phyloP scores from a whole-genome alignment of 202 grass and related monocot species.

The Panicum hallii region DNA sequence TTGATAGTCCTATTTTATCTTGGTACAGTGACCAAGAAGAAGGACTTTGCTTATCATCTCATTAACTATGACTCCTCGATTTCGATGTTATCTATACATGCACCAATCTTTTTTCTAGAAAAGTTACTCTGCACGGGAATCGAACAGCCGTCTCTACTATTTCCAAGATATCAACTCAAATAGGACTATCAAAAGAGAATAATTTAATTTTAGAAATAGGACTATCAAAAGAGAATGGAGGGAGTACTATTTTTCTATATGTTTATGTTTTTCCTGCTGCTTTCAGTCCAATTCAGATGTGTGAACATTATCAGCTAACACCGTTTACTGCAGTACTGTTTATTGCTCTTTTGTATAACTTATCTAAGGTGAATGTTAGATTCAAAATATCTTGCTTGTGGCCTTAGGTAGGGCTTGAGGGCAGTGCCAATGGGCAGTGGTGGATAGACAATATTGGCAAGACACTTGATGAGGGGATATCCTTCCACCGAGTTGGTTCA shows the following conservation, averaged over 20 bases:
- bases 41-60: too few species aligned
- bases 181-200: too few species aligned
- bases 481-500: conserved; percentile 93
- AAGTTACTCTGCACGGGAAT: too few species aligned
- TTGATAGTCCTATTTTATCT: too few species aligned
- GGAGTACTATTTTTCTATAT: neutral
- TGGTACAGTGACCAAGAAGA: too few species aligned
- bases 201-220: too few species aligned
- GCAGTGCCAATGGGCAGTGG: conserved; percentile 96
- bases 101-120: too few species aligned
- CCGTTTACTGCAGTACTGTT: neutral
- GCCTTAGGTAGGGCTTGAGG: conserved; percentile 94
- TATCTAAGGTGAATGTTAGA: conserved; percentile 32
- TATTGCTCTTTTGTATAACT: conserved; percentile 14
- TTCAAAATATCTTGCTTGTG: conserved; percentile 43
- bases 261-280: neutral
- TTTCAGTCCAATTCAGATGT: conserved; percentile 12
- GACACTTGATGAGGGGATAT: conserved; percentile 83
- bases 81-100: too few species aligned
- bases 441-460: conserved; percentile 90
- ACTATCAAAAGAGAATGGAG: too few species aligned
- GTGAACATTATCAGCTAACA: neutral
- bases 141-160: too few species aligned
- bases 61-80: too few species aligned
- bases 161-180: too few species aligned